Percentiles rank a stretch among this genome's conserved stretches.
Conservation (phyloP, 352 stramenopile species). For the Pythium volutum region DNA sequence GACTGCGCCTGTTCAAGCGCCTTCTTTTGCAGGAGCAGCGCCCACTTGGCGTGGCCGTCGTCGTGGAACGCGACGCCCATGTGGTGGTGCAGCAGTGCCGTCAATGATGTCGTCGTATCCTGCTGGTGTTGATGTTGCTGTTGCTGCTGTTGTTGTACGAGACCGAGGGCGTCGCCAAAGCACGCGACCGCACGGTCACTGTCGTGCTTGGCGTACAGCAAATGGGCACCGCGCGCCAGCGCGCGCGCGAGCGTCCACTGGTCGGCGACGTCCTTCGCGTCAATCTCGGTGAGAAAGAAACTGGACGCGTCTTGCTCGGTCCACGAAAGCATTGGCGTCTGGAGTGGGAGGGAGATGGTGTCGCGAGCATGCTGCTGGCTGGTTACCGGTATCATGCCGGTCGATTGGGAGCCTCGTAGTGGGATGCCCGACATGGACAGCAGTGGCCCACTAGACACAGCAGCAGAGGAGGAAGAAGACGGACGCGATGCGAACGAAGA, state of each 20-base stretch:
- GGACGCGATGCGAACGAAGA: background rate
- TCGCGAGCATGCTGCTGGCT: background rate
- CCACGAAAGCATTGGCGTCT: slow-evolving; percentile 22
- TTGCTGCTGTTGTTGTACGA: slow-evolving; percentile 23
- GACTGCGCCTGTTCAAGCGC: slow-evolving; percentile 43
- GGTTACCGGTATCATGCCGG: background rate
- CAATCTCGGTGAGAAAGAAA: slow-evolving; percentile 78
- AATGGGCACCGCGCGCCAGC: slow-evolving; percentile 43
- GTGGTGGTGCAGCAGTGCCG: slow-evolving; percentile 61
- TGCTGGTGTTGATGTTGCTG: slow-evolving; percentile 12
- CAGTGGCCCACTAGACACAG: background rate
- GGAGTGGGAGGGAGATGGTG: background rate
- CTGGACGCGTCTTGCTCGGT: slow-evolving; percentile 44
- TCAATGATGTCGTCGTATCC: slow-evolving; percentile 25
- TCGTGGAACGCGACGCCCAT: slow-evolving; percentile 66
- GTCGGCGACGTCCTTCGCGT: slow-evolving; percentile 35
- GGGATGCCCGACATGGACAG: background rate
- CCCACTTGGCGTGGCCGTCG: slow-evolving; percentile 36
- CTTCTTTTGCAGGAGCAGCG: slow-evolving; percentile 46
- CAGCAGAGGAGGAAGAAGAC: background rate
- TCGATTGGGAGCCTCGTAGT: background rate
- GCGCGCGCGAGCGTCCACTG: slow-evolving; percentile 34
- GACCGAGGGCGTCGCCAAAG: slow-evolving; percentile 38
- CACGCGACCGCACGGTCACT: slow-evolving; percentile 32
- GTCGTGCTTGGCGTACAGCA: slow-evolving; percentile 47